phyloP scores from a whole-genome alignment of 148 eudicot species.

The Pharnaceum exiguum region DNA sequence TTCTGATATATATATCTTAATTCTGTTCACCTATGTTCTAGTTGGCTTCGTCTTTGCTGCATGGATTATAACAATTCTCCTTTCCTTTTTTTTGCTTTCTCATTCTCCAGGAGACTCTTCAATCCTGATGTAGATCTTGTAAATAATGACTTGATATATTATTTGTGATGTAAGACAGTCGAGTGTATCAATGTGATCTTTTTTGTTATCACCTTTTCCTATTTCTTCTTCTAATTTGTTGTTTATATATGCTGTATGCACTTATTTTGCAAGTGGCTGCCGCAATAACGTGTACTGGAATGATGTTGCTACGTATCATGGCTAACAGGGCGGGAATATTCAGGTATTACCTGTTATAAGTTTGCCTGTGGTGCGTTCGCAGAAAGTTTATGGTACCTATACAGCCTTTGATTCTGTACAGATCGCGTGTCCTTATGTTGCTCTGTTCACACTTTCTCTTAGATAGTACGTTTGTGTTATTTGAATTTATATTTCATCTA shows the following conservation, averaged over 20 bases:
- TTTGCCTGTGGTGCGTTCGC: too few species aligned
- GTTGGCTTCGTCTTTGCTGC: not conserved
- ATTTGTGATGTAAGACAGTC: not conserved
- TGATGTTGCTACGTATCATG: conserved; percentile 15
- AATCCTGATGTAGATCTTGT: conserved; percentile 11
- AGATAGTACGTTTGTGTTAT: too few species aligned
- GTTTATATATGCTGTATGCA: conserved; percentile 12
- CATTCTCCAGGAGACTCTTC: not conserved
- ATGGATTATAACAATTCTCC: not conserved
- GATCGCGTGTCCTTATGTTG: too few species aligned
- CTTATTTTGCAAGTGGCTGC: conserved; percentile 24
- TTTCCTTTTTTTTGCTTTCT: not conserved
- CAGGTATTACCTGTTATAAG: conserved; percentile 20
- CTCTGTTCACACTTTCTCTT: too few species aligned
- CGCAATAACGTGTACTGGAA: conserved; percentile 13
- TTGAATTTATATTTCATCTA: too few species aligned
- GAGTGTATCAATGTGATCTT: not conserved
- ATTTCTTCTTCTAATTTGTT: not conserved
- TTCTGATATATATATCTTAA: too few species aligned
- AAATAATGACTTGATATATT: conserved; percentile 10
- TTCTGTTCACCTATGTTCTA: not conserved
- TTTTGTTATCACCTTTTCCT: not conserved
- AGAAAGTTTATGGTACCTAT: too few species aligned
- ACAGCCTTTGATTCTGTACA: too few species aligned
- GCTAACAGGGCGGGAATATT: conserved; percentile 4